These are phyloP conservation scores for Fusarium agapanthi DNA, from an alignment of 2,329 filamentous ascomycete genomes.

Conservation along the genomic window DNA sequence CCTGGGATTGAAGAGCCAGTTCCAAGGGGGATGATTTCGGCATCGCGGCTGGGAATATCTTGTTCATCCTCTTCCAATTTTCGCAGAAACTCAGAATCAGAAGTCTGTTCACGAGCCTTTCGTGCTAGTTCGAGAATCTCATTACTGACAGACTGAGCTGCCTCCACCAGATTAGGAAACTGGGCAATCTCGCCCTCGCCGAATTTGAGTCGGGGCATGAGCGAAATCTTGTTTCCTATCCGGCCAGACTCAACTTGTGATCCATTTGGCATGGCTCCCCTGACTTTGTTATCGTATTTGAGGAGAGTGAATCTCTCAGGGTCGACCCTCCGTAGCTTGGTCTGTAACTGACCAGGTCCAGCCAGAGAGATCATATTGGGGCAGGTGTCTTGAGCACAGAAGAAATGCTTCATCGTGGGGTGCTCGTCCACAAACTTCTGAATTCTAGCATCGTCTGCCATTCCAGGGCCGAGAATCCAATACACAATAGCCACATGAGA, in stretches of 20 bases:
- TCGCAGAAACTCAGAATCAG: slow-evolving; percentile 56
- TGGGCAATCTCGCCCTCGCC: slow-evolving; percentile 57
- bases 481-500: slow-evolving; percentile 73
- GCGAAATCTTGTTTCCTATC: slow-evolving; percentile 54
- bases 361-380: slow-evolving; percentile 79
- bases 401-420: slow-evolving; percentile 72
- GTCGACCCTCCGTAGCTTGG: slow-evolving; percentile 77
- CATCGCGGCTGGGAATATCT: slow-evolving; percentile 77
- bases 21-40: slow-evolving; percentile 86
- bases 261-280: slow-evolving; percentile 33
- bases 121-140: slow-evolving; percentile 63
- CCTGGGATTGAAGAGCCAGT: slow-evolving; percentile 92
- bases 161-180: slow-evolving; percentile 57
- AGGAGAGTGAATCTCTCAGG: slow-evolving; percentile 77
- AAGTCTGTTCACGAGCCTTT: slow-evolving; percentile 53
- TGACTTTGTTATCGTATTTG: slow-evolving; percentile 64
- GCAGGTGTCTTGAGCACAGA: slow-evolving; percentile 78
- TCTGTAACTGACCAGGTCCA: slow-evolving; percentile 71
- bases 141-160: slow-evolving; percentile 50
- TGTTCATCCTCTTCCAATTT: slow-evolving; percentile 62
- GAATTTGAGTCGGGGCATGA: slow-evolving; percentile 58
- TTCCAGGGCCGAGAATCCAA: slow-evolving; percentile 80
- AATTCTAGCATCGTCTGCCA: slow-evolving; percentile 70
- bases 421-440: slow-evolving; percentile 74
- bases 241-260: slow-evolving; percentile 51